Percentiles rank a stretch among this genome's conserved stretches.
phyloP scores from a whole-genome alignment of 2,329 filamentous ascomycete species.

The Sporothrix globosa region DNA sequence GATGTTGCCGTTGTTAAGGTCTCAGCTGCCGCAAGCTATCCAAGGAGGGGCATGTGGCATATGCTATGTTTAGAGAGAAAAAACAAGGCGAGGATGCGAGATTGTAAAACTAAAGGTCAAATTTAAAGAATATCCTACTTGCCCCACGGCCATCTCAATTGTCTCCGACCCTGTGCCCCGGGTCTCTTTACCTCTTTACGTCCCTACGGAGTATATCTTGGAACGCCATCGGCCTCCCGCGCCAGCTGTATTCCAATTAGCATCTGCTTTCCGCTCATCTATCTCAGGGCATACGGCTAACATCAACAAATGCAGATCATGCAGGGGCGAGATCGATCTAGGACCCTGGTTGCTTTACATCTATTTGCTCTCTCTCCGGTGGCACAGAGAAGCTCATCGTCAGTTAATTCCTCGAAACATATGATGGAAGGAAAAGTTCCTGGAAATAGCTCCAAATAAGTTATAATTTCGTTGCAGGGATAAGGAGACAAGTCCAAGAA shows the following conservation, averaged over 20 bases:
- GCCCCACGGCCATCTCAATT: too few species aligned
- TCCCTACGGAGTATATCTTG: too few species aligned
- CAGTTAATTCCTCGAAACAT: neutral
- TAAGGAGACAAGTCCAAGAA: neutral
- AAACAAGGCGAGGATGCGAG: neutral
- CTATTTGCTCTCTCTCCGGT: neutral
- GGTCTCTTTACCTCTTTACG: too few species aligned
- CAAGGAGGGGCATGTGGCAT: neutral
- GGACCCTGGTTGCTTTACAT: neutral
- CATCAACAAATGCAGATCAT: neutral
- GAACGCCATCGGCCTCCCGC: too few species aligned
- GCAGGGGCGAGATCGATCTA: too few species aligned
- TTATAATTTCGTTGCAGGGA: slow-evolving; percentile 17
- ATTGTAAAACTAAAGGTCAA: neutral
- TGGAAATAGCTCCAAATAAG: neutral
- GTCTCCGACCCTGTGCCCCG: too few species aligned
- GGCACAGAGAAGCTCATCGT: neutral
- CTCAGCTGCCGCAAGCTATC: slow-evolving; percentile 6
- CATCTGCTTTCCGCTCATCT: neutral
- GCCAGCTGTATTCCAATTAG: too few species aligned
- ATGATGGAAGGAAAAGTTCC: neutral
- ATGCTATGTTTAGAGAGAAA: neutral
- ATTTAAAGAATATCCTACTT: neutral
- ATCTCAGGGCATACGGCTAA: neutral
- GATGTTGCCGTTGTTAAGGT: slow-evolving; percentile 19